phyloP scores from a whole-genome alignment of 2,329 filamentous ascomycete species.

The Elsinoe necatrix region DNA sequence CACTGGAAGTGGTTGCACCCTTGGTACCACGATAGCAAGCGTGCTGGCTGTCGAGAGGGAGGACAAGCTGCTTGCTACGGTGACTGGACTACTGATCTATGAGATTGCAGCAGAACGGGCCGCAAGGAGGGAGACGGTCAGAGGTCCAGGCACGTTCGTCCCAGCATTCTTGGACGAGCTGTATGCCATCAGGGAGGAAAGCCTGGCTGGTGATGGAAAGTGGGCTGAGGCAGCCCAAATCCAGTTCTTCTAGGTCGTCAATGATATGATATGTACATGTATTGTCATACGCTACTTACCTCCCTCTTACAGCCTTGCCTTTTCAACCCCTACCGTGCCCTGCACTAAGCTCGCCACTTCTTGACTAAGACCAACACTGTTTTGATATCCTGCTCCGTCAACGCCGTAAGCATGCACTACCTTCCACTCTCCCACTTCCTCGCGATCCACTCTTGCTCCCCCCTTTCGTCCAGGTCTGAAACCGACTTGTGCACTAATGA shows the following conservation, averaged over 20 bases:
- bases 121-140: slow-evolving; percentile 50
- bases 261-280: neutral
- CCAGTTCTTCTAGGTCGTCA: slow-evolving; percentile 20
- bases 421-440: slow-evolving; percentile 27
- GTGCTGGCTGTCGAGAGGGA: slow-evolving; percentile 56
- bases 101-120: slow-evolving; percentile 68
- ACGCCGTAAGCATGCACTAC: slow-evolving; percentile 43
- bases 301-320: neutral
- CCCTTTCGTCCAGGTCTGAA: slow-evolving; percentile 38
- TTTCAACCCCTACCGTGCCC: slow-evolving; percentile 21
- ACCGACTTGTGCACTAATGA: slow-evolving; percentile 37
- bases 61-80: slow-evolving; percentile 62
- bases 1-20: slow-evolving; percentile 70
- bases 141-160: slow-evolving; percentile 78
- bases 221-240: slow-evolving; percentile 50
- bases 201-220: slow-evolving; percentile 38
- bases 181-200: slow-evolving; percentile 41
- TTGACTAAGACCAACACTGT: slow-evolving; percentile 18
- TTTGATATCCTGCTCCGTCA: slow-evolving; percentile 38
- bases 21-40: slow-evolving; percentile 73
- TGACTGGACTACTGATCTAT: slow-evolving; percentile 68
- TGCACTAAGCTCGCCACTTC: slow-evolving; percentile 24
- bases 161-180: slow-evolving; percentile 73
- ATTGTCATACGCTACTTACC: no score
- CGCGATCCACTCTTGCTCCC: slow-evolving; percentile 36